Evolutionary conservation across 2,329 filamentous ascomycete genomes (phyloP).

Genomic region (Cryoendolithus antarcticus): DNA sequence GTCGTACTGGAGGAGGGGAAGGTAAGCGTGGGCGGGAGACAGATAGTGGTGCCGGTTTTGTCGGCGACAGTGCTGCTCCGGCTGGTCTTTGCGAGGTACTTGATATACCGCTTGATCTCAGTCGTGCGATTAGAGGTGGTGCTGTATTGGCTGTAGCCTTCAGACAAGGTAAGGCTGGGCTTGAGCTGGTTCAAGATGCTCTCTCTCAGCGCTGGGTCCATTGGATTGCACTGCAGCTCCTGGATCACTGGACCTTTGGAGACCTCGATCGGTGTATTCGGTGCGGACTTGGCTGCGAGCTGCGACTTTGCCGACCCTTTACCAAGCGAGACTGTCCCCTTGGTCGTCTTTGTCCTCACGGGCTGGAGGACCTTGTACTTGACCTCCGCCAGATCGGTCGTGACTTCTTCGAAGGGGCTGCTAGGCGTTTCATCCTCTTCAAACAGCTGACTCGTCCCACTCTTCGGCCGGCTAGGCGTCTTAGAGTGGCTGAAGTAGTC

Average conservation of each 20-base stretch:
- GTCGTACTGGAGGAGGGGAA: constrained; percentile 53
- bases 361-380: constrained; percentile 39
- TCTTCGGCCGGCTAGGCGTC: constrained; percentile 56
- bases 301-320: constrained; percentile 22
- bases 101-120: constrained; percentile 75
- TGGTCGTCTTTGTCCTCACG: constrained; percentile 36
- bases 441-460: constrained; percentile 29
- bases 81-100: constrained; percentile 47
- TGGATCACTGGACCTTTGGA: constrained; percentile 63
- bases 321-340: constrained; percentile 27
- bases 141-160: constrained; percentile 67
- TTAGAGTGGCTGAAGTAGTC: constrained; percentile 51
- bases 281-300: constrained; percentile 15
- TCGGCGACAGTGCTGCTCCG: constrained; percentile 40
- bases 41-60: constrained; percentile 49
- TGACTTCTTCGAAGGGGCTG: constrained; percentile 60
- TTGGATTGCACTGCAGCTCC: constrained; percentile 78
- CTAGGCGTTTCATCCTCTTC: constrained; percentile 41
- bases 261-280: constrained; percentile 28
- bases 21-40: constrained; percentile 51
- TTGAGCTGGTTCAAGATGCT: constrained; percentile 64
- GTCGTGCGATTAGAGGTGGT: constrained; percentile 51
- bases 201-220: constrained; percentile 61
- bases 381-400: constrained; percentile 35
- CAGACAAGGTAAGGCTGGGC: constrained; percentile 60